Evolutionary conservation across 2,329 filamentous ascomycete genomes (phyloP), one percentile per base, ranked within the genome.

Genomic region (Chrysoporthe deuterocubensis): DNA sequence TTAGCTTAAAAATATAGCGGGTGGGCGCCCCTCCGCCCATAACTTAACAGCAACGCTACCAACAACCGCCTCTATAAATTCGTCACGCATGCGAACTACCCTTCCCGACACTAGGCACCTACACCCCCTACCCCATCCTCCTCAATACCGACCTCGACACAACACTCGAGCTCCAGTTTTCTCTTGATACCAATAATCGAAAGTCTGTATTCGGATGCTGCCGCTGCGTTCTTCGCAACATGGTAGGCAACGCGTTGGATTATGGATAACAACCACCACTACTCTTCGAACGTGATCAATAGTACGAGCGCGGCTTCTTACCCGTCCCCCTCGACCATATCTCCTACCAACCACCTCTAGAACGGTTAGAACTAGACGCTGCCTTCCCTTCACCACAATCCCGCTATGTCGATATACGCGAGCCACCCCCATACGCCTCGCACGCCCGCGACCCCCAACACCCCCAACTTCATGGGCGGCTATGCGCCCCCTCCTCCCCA

Each of bases 381-480:
- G n/a, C 74, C 74, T 34, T 74, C 74, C 26, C 74, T 75, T 34
- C 81, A 82, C 67, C 78, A 80, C 72, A 79, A 79, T 72, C 77
- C 80, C 72, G 78, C 80, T 71, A 84, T 86, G 82, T 79, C 81
- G 64, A 78, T 84, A 67, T 89, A 89, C 80, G 84, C 84, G 68
- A 87, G 80, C 74, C 85, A 88, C 76, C 84, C 85, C 73, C 87
- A 89, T 74, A 89, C 87, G 58, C 87, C 88, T 71, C 83, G 87
- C 74, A 89, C 87, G 32, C 85, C 87, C 58, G 84, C 85, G n/a
- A 89, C 87, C 18, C 87, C 88, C 48, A 88, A 87, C 75, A 88
- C 87, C 40, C 87, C 87, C 48, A 85, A 83, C 67, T 85, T 86
- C 48, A 83, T 88, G 81, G 80, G 82, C 18, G 84, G 79, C 75